Evolutionary conservation across 768 basidiomycete species (phyloP), one percentile per base, ranked within the genome.

Genomic region (Xanthoconium stramineum): DNA sequence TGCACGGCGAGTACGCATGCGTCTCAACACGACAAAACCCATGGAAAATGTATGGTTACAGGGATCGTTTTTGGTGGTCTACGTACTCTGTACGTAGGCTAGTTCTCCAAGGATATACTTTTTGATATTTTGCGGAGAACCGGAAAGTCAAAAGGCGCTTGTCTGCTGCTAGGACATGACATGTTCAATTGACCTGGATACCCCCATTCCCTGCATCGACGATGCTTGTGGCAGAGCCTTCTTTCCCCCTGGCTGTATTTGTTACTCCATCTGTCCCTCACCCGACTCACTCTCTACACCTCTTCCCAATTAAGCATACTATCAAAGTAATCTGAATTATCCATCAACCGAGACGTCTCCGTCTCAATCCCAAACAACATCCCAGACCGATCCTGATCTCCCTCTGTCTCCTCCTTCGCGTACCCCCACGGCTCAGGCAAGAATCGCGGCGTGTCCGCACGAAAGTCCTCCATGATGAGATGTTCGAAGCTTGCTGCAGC

Each of bases 351-450:
- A 20, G 46, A 28, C 15, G 42, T 12, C 32, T 28, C 19, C n/a
- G 28, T 6, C 39, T 19, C 13, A 20, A 20, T n/a, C 24, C 12
- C 17, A 6, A 33, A 13, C 5, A 29, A 20, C 15, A 5, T 37
- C 2, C n/a, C 6, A n/a, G 24, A 5, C 19, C 17, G 39, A 37
- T 33, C 2, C n/a, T 6, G 6, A 13, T 13, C 42, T 11, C 24
- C 24, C 33, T 12, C 24, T 37, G 19, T 24, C 5, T 30, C 52
- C 44, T n/a, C 36, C 13, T 6, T 29, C 30, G 40, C 8, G 6
- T 65, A 67, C 8, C 57, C 61, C 66, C 66, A 66, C 5, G 66
- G 61, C 5, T 59, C 54, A 3, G 67, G 66, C 20, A 67, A 45
- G 5, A 47, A 36, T 3, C 15, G 4, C 24, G 57, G 61, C 3